A percentile compares a stretch with the other conserved stretches of the same genome.
Conservation (phyloP, 257 asterid species). For the Leonotis leonurus region DNA sequence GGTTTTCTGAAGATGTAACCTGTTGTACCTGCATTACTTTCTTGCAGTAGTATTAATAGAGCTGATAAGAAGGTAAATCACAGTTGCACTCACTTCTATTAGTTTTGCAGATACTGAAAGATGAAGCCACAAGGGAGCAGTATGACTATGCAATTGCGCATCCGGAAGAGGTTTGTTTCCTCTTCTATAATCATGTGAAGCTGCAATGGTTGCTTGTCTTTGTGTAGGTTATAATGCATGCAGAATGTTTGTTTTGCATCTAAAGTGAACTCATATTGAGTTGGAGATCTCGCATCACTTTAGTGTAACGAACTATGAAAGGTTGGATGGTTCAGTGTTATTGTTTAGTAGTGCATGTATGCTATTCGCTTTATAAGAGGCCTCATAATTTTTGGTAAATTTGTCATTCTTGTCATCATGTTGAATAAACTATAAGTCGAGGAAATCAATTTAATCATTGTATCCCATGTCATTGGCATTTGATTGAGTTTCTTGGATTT, state of each 20-base stretch:
- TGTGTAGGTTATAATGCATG: constrained; percentile 7
- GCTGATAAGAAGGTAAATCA: not conserved
- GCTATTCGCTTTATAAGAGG: not conserved
- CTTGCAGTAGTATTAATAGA: not conserved
- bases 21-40: not conserved
- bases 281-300: not conserved
- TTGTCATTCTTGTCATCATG: not conserved
- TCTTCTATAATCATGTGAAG: constrained; percentile 4
- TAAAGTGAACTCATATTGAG: not conserved
- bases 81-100: constrained; percentile 12
- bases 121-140: constrained; percentile 90
- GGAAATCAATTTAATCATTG: not conserved
- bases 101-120: constrained; percentile 71
- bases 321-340: not conserved
- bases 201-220: not conserved
- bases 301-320: not conserved
- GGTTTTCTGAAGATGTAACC: not conserved
- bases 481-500: constrained; percentile 4
- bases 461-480: not conserved
- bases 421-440: not conserved
- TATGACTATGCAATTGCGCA: constrained; percentile 95
- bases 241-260: not conserved
- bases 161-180: constrained; percentile 80
- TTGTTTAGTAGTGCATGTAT: not conserved
- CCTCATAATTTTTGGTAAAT: not conserved